Conservation (phyloP, 2,329 filamentous ascomycete species). For the Claviceps sp. region DNA sequence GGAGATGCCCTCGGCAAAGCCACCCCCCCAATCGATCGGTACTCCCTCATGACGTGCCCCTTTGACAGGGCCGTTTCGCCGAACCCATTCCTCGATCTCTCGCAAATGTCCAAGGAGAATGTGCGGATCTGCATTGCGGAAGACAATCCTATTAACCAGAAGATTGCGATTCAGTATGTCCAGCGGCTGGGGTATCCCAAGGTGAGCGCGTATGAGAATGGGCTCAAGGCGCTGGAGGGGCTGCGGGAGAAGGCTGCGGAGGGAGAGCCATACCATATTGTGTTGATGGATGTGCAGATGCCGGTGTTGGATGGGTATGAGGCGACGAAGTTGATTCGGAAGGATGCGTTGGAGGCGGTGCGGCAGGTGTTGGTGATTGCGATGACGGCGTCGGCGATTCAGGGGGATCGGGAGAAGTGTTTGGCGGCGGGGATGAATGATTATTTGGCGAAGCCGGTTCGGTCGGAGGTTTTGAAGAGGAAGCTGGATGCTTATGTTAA, state of each 20-base stretch:
- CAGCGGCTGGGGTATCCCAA: conserved; percentile 67
- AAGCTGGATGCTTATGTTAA: conserved; percentile 54
- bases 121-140: conserved; percentile 87
- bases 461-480: conserved; percentile 70
- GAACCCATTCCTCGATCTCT: conserved; percentile 50
- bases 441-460: conserved; percentile 90
- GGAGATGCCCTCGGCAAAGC: conserved; percentile 35
- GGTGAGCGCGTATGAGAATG: conserved; percentile 83
- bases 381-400: conserved; percentile 92
- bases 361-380: conserved; percentile 83
- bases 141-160: conserved; percentile 89
- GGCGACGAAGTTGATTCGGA: conserved; percentile 70
- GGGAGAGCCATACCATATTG: conserved; percentile 70
- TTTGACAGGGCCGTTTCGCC: conserved; percentile 25
- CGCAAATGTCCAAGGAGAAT: conserved; percentile 59
- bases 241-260: conserved; percentile 59
- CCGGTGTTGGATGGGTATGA: conserved; percentile 86
- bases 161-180: conserved; percentile 85
- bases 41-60: conserved; percentile 16
- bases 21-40: conserved; percentile 23
- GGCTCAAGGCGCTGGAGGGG: conserved; percentile 74
- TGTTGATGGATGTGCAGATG: conserved; percentile 97
- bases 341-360: conserved; percentile 62
- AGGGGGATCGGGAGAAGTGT: conserved; percentile 89
- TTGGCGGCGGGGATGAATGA: conserved; percentile 97